Conservation (phyloP, 2,329 filamentous ascomycete genomes). For the Apiospora saccharicola region DNA sequence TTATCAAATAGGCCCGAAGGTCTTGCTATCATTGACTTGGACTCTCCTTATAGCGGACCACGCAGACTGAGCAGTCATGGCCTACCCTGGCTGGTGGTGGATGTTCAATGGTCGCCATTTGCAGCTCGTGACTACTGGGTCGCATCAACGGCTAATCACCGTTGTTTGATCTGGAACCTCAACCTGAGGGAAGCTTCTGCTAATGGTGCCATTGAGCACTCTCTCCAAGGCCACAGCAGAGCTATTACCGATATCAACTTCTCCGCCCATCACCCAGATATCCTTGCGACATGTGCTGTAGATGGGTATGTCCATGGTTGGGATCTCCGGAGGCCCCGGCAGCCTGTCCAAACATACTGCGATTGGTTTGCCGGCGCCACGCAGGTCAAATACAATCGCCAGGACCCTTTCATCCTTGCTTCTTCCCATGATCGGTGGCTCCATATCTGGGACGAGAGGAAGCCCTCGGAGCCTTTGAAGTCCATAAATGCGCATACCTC, state of each 20-base stretch:
- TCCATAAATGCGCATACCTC: slow-evolving; percentile 89
- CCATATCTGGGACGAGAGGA: slow-evolving; percentile 89
- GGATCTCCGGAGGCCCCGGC: slow-evolving; percentile 79
- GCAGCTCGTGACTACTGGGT: slow-evolving; percentile 91
- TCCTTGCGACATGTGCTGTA: slow-evolving; percentile 88
- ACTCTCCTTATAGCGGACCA: slow-evolving; percentile 86
- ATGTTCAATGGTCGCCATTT: slow-evolving; percentile 97
- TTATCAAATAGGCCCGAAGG: slow-evolving; percentile 70
- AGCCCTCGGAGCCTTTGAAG: slow-evolving; percentile 77
- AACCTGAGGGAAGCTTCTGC: slow-evolving; percentile 78
- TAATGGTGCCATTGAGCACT: slow-evolving; percentile 80
- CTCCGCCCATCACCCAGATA: slow-evolving; percentile 88
- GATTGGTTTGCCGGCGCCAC: slow-evolving; percentile 95
- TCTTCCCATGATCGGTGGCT: slow-evolving; percentile 90
- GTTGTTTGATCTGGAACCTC: slow-evolving; percentile 93
- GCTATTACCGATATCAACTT: slow-evolving; percentile 98
- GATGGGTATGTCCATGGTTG: slow-evolving; percentile 94
- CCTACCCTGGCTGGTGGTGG: slow-evolving; percentile 92
- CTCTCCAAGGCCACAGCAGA: slow-evolving; percentile 82
- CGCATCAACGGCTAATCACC: slow-evolving; percentile 92
- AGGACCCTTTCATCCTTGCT: slow-evolving; percentile 85
- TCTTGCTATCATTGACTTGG: slow-evolving; percentile 89
- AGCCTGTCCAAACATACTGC: slow-evolving; percentile 81
- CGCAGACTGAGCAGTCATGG: slow-evolving; percentile 83
- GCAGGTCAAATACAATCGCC: slow-evolving; percentile 93